phyloP scores from a whole-genome alignment of 331 rosid species.

The Arachis monticola region DNA sequence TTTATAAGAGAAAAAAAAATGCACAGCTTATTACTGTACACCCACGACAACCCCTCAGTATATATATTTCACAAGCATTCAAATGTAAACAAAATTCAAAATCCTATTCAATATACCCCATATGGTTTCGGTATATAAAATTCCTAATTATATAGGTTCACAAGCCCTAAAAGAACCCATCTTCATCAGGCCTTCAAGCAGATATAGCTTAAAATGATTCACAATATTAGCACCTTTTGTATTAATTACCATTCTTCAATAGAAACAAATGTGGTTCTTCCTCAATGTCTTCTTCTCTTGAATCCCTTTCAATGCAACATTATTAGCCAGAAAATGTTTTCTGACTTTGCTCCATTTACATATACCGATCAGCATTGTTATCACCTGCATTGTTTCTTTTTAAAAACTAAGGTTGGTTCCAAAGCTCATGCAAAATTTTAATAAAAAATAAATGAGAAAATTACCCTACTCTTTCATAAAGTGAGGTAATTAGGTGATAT shows the following conservation, averaged over 20 bases:
- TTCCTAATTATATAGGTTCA: slow-evolving; percentile 44
- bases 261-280: slow-evolving; percentile 36
- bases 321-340: slow-evolving; percentile 32
- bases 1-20: slow-evolving; percentile 28
- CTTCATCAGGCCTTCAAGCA: slow-evolving; percentile 30
- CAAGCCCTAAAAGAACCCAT: slow-evolving; percentile 13
- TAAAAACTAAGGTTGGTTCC: slow-evolving; percentile 50
- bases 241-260: slow-evolving; percentile 36
- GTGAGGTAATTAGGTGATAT: too few species aligned
- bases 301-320: slow-evolving; percentile 27
- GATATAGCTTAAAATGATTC: slow-evolving; percentile 5
- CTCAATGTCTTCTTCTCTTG: slow-evolving; percentile 21
- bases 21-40: slow-evolving; percentile 51
- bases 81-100: slow-evolving; percentile 46
- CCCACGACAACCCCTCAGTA: slow-evolving; percentile 47
- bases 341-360: slow-evolving; percentile 40
- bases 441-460: background rate
- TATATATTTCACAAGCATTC: slow-evolving; percentile 29
- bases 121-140: slow-evolving; percentile 29
- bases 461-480: too few species aligned
- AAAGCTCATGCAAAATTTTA: slow-evolving; percentile 28
- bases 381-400: slow-evolving; percentile 67
- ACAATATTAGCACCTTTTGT: slow-evolving; percentile 31
- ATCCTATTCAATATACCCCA: slow-evolving; percentile 41
- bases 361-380: slow-evolving; percentile 43